Evolutionary conservation across 192 early-diverging fungal species (phyloP).

Genomic region (Endogone sp.): DNA sequence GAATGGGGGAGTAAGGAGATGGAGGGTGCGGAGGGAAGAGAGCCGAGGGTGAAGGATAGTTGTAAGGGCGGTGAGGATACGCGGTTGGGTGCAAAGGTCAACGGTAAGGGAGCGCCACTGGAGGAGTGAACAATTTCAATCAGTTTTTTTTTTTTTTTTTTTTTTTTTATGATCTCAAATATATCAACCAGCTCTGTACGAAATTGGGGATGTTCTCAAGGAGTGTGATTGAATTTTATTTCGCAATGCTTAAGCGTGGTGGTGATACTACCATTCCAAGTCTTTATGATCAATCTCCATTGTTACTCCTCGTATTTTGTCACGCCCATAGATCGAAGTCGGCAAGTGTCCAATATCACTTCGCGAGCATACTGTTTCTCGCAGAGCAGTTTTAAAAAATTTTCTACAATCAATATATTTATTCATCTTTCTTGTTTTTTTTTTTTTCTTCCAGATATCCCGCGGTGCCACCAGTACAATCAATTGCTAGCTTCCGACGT

Average conservation of each 20-base stretch:
- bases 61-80: background rate
- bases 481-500: conserved; percentile 54
- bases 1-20: background rate
- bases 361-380: no score
- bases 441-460: conserved; percentile 41
- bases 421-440: background rate
- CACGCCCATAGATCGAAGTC: background rate
- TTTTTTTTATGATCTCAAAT: no score
- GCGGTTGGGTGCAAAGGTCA: background rate
- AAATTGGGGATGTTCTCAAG: no score
- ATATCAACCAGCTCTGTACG: no score
- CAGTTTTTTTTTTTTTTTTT: no score
- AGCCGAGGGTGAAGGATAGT: background rate
- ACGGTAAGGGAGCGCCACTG: background rate
- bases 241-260: no score
- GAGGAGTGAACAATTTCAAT: no score
- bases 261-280: no score
- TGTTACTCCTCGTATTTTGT: background rate
- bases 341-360: background rate
- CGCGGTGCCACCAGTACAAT: conserved; percentile 67
- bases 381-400: background rate
- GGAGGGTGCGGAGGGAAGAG: background rate
- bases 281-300: no score
- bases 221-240: no score
- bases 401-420: background rate